Percentiles rank a stretch among this genome's conserved stretches.
Conservation (phyloP, 768 basidiomycete genomes). For the Mycena floridula region DNA sequence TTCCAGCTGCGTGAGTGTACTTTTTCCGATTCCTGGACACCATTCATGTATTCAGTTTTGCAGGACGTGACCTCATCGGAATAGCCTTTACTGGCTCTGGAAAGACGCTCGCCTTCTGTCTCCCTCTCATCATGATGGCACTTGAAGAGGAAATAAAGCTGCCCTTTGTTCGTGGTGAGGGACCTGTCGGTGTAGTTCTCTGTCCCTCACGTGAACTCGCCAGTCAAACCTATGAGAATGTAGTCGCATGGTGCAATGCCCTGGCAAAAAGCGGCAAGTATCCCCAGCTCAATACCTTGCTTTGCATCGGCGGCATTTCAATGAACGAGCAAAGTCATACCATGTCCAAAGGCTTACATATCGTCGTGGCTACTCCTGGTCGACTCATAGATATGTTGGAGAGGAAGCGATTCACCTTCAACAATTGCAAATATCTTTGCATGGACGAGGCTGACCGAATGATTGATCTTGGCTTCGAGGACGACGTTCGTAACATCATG, state of each 20-base stretch:
- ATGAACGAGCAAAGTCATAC: slow-evolving; percentile 97
- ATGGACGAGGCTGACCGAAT: slow-evolving; percentile 99
- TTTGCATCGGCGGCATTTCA: slow-evolving; percentile 97
- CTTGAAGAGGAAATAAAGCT: slow-evolving; percentile 90
- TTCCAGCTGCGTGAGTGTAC: slow-evolving; percentile 80
- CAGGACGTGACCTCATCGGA: slow-evolving; percentile 96
- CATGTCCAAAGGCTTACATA: slow-evolving; percentile 85
- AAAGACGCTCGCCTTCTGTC: slow-evolving; percentile 96
- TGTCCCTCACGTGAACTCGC: slow-evolving; percentile 98
- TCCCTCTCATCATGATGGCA: slow-evolving; percentile 96
- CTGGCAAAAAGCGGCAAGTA: slow-evolving; percentile 77
- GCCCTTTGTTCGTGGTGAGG: slow-evolving; percentile 89
- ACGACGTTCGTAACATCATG: slow-evolving; percentile 98
- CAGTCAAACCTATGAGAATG: slow-evolving; percentile 94
- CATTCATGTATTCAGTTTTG: slow-evolving; percentile 50
- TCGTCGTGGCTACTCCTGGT: slow-evolving; percentile 96
- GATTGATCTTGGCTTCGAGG: slow-evolving; percentile 99
- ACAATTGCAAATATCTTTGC: slow-evolving; percentile 91
- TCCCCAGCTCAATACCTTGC: slow-evolving; percentile 79
- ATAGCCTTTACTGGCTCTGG: slow-evolving; percentile 99
- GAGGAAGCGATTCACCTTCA: slow-evolving; percentile 88
- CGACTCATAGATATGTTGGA: slow-evolving; percentile 97
- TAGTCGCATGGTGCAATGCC: slow-evolving; percentile 78
- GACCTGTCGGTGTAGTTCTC: slow-evolving; percentile 92
- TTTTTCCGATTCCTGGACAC: slow-evolving; percentile 5